Evolutionary conservation across 106 monocot genomes (phyloP), one percentile per base, ranked within the genome.

Genomic region (Acorus calamus): DNA sequence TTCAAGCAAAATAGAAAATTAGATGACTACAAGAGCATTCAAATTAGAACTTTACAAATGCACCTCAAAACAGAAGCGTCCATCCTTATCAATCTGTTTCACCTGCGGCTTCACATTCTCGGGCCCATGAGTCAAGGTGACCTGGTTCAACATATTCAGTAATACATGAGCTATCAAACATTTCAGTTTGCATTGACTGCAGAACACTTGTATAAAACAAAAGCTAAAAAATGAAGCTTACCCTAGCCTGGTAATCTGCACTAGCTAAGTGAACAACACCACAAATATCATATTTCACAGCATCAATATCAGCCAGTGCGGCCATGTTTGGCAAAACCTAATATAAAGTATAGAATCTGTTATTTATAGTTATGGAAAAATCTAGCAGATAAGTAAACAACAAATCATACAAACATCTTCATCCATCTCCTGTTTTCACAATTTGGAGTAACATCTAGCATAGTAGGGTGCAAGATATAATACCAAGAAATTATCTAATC

Each of bases 321-420:
- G 83, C 83, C 85, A 98, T 86, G 72, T 79, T 98, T 65, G 98
- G 98, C 6, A 98, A 73, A 65, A 96, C 81, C 94, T 94, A 62
- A 14, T 56, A 53, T n/a, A 28, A 28, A 28, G 28, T 28, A 28
- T 28, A 28, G 28, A 28, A 28, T 28, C 28, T 28, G 28, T 28
- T 28, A 28, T 28, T 28, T 28, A 28, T 28, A 28, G 28, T 28
- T 28, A 28, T 28, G 28, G 28, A 28, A 28, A 28, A 28, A 28
- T 28, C 28, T 28, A 28, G 1, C 28, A 28, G 28, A 1, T 28
- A 28, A 28, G 28, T 0, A 28, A 28, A 28, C 28, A 28, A 28
- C 28, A 28, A 28, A 28, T 28, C 28, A 28, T 28, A 28, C 28
- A 28, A 28, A 28, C 28, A 28, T 28, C 28, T 28, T 28, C 28